phyloP scores from a whole-genome alignment of 2,329 filamentous ascomycete genomes.

The Acrocalymma vagum region DNA sequence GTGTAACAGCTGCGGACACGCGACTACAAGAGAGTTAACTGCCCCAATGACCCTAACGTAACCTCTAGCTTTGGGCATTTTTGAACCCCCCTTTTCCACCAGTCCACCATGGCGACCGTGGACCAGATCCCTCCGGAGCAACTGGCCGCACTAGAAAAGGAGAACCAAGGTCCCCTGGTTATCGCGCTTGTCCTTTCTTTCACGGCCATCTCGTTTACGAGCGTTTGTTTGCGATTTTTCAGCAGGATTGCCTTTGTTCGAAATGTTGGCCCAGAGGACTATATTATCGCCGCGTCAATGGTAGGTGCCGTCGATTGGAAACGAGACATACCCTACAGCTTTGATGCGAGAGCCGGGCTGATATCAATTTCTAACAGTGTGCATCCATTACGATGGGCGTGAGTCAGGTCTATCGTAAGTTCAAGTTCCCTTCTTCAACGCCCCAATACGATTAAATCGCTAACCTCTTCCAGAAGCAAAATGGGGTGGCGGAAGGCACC shows the following conservation, averaged over 20 bases:
- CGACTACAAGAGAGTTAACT: too few species aligned
- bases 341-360: not conserved
- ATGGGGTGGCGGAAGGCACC: slow-evolving; percentile 4
- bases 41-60: too few species aligned
- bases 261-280: slow-evolving; percentile 8
- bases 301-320: not conserved
- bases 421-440: too few species aligned
- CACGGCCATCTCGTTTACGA: slow-evolving; percentile 6
- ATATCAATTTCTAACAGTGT: not conserved
- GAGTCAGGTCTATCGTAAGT: slow-evolving; percentile 2
- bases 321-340: too few species aligned
- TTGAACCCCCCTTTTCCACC: too few species aligned
- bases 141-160: slow-evolving; percentile 7
- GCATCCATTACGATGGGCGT: not conserved
- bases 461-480: too few species aligned
- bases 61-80: too few species aligned
- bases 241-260: slow-evolving; percentile 1
- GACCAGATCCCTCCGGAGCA: slow-evolving; percentile 13
- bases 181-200: slow-evolving; percentile 8
- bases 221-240: slow-evolving; percentile 10
- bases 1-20: too few species aligned
- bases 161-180: slow-evolving; percentile 10
- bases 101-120: slow-evolving; percentile 1
- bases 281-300: slow-evolving; percentile 11
- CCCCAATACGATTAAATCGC: too few species aligned